Percentiles rank a stretch among this genome's conserved stretches.
phyloP scores from a whole-genome alignment of 2,329 filamentous ascomycete species.

The Diplodia sapinea region DNA sequence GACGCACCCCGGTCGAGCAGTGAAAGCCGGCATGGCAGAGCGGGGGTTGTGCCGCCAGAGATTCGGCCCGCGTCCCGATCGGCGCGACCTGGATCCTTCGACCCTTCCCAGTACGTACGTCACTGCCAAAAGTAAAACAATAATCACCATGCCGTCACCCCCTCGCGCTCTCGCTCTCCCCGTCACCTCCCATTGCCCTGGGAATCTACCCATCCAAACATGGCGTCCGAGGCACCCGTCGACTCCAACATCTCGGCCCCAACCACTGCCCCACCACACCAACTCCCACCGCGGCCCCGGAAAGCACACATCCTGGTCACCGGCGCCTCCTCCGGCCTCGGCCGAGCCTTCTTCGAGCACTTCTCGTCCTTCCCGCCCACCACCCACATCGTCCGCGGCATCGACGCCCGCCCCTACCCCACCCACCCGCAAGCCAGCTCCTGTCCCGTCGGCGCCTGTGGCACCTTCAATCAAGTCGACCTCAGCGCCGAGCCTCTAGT shows the following conservation, averaged over 20 bases:
- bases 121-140: background rate
- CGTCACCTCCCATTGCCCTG: background rate
- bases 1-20: background rate
- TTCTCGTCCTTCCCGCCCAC: conserved; percentile 15
- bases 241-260: background rate
- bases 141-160: background rate
- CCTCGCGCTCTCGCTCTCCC: background rate
- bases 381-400: conserved; percentile 12
- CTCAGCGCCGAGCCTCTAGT: conserved; percentile 23
- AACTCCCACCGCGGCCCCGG: conserved; percentile 33
- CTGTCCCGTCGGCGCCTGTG: conserved; percentile 14
- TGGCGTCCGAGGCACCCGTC: background rate
- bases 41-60: conserved; percentile 1
- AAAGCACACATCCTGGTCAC: conserved; percentile 42
- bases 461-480: conserved; percentile 22
- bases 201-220: background rate
- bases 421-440: background rate
- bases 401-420: conserved; percentile 18
- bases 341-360: conserved; percentile 42
- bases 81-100: background rate
- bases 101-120: background rate
- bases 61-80: conserved; percentile 20
- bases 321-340: conserved; percentile 49
- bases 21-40: background rate
- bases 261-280: background rate